Conservation (phyloP, 2,329 filamentous ascomycete genomes). For the Xylaria polymorpha region DNA sequence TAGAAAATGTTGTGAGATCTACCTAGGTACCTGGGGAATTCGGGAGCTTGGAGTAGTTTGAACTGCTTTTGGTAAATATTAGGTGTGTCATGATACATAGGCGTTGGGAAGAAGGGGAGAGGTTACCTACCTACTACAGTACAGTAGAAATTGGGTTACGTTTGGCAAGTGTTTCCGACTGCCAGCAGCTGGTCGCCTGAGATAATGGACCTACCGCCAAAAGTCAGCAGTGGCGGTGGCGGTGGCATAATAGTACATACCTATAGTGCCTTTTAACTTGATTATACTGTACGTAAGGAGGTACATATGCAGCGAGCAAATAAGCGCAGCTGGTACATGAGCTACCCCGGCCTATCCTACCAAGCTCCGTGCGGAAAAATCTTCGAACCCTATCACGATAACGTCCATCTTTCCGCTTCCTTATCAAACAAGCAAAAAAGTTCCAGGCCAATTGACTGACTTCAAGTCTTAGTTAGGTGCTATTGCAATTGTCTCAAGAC, state of each 20-base stretch:
- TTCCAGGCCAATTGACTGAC: slow-evolving; percentile 30
- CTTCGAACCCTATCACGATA: slow-evolving; percentile 38
- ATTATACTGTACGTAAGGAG: background rate
- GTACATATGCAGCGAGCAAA: background rate
- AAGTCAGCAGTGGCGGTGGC: background rate
- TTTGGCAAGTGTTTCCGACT: background rate
- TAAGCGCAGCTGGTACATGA: background rate
- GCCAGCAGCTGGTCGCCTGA: background rate
- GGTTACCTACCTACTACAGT: background rate
- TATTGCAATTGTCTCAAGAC: slow-evolving; percentile 18
- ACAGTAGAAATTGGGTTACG: background rate
- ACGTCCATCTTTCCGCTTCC: slow-evolving; percentile 19
- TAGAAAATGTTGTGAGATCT: background rate
- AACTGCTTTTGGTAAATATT: background rate
- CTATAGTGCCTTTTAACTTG: background rate
- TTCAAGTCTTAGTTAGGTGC: slow-evolving; percentile 3
- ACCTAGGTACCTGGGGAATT: background rate
- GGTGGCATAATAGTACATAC: background rate
- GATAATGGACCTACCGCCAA: background rate
- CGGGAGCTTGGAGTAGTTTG: background rate
- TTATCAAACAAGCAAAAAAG: slow-evolving; percentile 40
- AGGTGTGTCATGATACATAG: background rate
- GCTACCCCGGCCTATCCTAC: background rate
- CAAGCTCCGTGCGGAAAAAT: slow-evolving; percentile 34
- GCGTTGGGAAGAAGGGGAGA: background rate